A percentile compares a stretch with the other conserved stretches of the same genome.
phyloP scores from a whole-genome alignment of 768 basidiomycete genomes.

The Piloderma croceum region DNA sequence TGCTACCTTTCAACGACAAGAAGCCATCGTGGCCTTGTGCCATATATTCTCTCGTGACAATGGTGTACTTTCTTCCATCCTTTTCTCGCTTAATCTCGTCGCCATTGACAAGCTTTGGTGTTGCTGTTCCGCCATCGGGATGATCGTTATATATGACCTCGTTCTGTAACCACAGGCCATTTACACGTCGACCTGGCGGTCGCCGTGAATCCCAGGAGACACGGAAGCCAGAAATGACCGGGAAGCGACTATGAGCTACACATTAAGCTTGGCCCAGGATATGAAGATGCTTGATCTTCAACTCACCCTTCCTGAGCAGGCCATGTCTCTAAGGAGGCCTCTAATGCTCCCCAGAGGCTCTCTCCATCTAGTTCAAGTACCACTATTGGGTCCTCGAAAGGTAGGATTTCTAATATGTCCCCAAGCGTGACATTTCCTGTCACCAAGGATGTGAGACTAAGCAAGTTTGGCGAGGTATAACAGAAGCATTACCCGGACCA shows the following conservation, averaged over 20 bases:
- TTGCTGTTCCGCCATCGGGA: conserved; percentile 22
- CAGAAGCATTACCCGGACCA: conserved; percentile 58
- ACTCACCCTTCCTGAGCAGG: conserved; percentile 92
- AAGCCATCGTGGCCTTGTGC: conserved; percentile 83
- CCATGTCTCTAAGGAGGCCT: conserved; percentile 67
- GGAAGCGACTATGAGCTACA: conserved; percentile 79
- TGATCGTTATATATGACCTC: conserved; percentile 17
- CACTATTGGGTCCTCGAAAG: conserved; percentile 81
- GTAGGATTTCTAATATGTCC: conserved; percentile 83
- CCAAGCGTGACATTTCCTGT: conserved; percentile 74
- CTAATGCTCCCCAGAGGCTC: conserved; percentile 74
- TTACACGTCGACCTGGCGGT: conserved; percentile 64
- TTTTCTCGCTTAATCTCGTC: conserved; percentile 50
- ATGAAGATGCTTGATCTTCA: too few species aligned
- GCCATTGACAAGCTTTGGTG: conserved; percentile 35
- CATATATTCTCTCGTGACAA: conserved; percentile 88
- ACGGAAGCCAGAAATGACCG: conserved; percentile 76
- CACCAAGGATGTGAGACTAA: conserved; percentile 1
- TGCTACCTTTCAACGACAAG: conserved; percentile 54
- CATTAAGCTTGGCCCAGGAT: neutral
- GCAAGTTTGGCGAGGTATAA: neutral
- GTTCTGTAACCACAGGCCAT: conserved; percentile 61
- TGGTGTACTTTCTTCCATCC: conserved; percentile 58
- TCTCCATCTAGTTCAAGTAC: conserved; percentile 77
- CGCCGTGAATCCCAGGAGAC: conserved; percentile 83